phyloP scores from a whole-genome alignment of 116 monocot genomes.

The Papilionanthe hybrid region DNA sequence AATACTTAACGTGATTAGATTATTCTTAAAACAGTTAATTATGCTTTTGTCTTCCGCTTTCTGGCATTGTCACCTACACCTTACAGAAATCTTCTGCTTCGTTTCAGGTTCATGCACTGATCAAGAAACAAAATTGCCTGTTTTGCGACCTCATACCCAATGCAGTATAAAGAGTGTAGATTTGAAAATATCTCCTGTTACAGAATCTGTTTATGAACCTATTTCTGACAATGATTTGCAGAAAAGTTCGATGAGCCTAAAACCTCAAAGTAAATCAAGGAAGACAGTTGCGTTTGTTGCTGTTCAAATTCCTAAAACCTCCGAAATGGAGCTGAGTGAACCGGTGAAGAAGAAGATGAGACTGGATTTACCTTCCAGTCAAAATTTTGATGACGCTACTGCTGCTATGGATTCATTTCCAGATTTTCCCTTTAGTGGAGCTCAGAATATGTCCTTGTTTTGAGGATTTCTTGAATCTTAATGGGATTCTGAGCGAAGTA shows the following conservation, averaged over 20 bases:
- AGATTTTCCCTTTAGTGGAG: not conserved
- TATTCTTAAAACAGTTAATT: not conserved
- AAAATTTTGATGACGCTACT: not conserved
- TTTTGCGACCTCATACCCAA: not conserved
- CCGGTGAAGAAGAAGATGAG: constrained; percentile 9
- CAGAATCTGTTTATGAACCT: not conserved
- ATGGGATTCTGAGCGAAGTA: too few species aligned
- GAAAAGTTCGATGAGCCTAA: not conserved
- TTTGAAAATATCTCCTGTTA: not conserved
- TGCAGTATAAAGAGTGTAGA: not conserved
- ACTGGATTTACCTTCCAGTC: not conserved
- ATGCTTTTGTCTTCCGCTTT: not conserved
- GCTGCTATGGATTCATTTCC: not conserved
- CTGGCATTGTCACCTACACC: not conserved
- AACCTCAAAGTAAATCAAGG: not conserved
- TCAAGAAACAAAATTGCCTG: not conserved
- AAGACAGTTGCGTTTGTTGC: not conserved
- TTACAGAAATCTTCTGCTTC: not conserved
- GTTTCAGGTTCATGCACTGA: not conserved
- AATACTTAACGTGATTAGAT: not conserved
- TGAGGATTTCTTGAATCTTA: not conserved
- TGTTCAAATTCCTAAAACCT: constrained; percentile 3
- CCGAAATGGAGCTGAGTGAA: not conserved
- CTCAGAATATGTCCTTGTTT: not conserved
- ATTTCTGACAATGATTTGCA: not conserved